Evolutionary conservation across 2,329 filamentous ascomycete genomes (phyloP).

Genomic region (Leptographium galeiforme): DNA sequence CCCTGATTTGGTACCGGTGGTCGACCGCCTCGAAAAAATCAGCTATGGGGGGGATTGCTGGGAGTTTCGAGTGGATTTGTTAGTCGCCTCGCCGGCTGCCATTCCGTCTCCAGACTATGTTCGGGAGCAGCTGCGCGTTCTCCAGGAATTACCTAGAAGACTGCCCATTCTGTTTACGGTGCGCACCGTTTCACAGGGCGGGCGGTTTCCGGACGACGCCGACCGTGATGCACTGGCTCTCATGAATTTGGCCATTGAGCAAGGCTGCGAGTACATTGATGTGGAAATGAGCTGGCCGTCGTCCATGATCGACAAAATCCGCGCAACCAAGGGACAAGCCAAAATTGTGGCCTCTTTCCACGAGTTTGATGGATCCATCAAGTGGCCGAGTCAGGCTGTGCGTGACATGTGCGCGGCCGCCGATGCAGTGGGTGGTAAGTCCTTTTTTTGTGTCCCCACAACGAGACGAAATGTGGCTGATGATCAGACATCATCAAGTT

Average conservation of each 20-base stretch:
- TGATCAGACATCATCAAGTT: background rate
- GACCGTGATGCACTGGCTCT: background rate
- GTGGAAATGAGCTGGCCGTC: background rate
- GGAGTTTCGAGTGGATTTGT: background rate
- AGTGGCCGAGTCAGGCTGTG: background rate
- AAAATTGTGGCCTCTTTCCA: background rate
- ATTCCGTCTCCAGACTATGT: background rate
- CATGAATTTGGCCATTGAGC: background rate
- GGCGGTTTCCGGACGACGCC: background rate
- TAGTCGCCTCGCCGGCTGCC: background rate
- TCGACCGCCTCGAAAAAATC: background rate
- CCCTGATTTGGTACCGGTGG: background rate
- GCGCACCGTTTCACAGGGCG: background rate
- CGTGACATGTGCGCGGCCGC: background rate
- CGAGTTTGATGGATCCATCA: background rate
- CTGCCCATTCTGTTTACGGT: constrained; percentile 1
- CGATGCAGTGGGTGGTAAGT: background rate
- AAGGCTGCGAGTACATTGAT: constrained; percentile 1
- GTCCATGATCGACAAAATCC: background rate
- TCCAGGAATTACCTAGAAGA: background rate
- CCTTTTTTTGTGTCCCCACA: background rate
- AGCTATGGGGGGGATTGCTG: background rate
- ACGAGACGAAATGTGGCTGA: background rate
- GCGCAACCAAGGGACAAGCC: background rate
- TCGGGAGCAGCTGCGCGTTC: background rate